Evolutionary conservation across 2,329 filamentous ascomycete genomes (phyloP).

Genomic region (Neopestalotiopsis rosae): DNA sequence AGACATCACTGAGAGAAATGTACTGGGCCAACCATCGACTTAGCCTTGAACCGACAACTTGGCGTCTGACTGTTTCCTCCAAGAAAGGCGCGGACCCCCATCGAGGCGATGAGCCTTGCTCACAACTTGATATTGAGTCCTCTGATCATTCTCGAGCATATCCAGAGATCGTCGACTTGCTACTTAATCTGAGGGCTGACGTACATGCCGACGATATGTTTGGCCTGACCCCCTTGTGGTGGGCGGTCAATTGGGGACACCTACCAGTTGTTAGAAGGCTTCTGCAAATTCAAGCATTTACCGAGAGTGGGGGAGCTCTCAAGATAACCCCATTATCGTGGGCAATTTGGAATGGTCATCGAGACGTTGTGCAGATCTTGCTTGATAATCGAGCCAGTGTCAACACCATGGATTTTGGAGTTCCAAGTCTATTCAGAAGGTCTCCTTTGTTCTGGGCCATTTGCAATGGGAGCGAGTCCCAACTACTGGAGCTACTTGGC

Average conservation of each 20-base stretch:
- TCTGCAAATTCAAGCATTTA: neutral
- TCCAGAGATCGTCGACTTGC: neutral
- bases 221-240: neutral
- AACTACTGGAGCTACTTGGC: accelerated
- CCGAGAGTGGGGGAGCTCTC: neutral
- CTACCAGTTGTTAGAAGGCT: neutral
- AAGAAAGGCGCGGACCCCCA: neutral
- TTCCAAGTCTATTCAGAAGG: too few species aligned
- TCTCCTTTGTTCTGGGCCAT: neutral
- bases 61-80: too few species aligned
- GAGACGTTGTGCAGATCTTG: neutral
- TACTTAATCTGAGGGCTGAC: neutral
- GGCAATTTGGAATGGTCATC: neutral
- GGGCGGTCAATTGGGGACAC: neutral
- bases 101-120: neutral
- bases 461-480: neutral
- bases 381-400: neutral
- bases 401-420: too few species aligned
- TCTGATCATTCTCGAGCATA: neutral
- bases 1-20: too few species aligned
- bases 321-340: neutral
- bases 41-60: too few species aligned
- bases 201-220: neutral
- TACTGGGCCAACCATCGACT: too few species aligned
- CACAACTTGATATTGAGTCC: neutral